These are phyloP conservation scores for Pleurotus tuber-regium DNA, from an alignment of 768 basidiomycete genomes.

Conservation along the genomic window DNA sequence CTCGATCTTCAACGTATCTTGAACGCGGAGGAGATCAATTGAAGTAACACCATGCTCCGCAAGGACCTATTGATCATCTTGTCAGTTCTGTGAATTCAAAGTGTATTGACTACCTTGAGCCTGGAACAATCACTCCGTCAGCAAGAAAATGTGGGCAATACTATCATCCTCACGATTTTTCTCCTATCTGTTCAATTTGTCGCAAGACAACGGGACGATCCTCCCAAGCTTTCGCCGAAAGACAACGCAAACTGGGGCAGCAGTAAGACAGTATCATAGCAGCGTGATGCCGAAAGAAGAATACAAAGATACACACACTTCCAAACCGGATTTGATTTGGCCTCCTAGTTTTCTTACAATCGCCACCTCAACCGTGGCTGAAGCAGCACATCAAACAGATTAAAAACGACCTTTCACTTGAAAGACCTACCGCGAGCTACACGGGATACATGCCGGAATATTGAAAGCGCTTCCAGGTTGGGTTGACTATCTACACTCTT, in stretches of 20 bases:
- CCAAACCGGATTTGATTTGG: slow-evolving; percentile 70
- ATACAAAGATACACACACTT: slow-evolving; percentile 50
- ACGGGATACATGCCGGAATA: slow-evolving; percentile 76
- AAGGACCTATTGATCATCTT: slow-evolving; percentile 50
- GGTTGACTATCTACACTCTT: slow-evolving; percentile 71
- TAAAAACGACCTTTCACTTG: background rate
- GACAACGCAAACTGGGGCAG: slow-evolving; percentile 58
- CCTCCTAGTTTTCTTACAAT: slow-evolving; percentile 62
- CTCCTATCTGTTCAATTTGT: slow-evolving; percentile 89
- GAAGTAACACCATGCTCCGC: slow-evolving; percentile 71
- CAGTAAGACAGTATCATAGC: too few species aligned
- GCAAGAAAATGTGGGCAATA: background rate
- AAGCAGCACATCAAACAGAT: slow-evolving; percentile 3
- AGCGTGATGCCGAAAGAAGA: too few species aligned
- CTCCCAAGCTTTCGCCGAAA: slow-evolving; percentile 91
- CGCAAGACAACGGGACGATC: slow-evolving; percentile 79
- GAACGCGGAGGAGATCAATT: slow-evolving; percentile 52
- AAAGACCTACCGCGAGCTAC: slow-evolving; percentile 64
- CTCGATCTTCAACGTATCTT: slow-evolving; percentile 63
- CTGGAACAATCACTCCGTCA: slow-evolving; percentile 16
- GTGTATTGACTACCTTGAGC: slow-evolving; percentile 28
- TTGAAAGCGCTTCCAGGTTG: slow-evolving; percentile 59
- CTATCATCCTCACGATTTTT: slow-evolving; percentile 69
- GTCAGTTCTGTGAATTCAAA: slow-evolving; percentile 6
- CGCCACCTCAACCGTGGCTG: slow-evolving; percentile 80